Evolutionary conservation across 352 stramenopile genomes (phyloP), one percentile per base, ranked within the genome.

Genomic region (Globisporangium splendens): DNA sequence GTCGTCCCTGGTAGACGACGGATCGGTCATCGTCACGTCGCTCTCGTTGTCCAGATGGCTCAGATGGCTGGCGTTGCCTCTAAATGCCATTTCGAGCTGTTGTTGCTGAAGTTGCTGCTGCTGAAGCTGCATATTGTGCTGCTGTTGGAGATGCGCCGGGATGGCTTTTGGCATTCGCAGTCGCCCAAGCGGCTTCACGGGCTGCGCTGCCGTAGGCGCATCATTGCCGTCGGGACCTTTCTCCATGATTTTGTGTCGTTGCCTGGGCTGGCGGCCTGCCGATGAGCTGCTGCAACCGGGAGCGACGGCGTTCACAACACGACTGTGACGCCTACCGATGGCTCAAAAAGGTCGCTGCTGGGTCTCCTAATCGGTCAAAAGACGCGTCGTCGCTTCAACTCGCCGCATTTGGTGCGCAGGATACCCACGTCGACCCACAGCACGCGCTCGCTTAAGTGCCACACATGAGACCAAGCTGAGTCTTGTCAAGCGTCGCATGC

Each of bases 121-220:
- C 22, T 46, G 20, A 7, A 42, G 28, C 20, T 56, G 35, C n/a
- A 49, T 47, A 21, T 46, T 43, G 44, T 65, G 42, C 14, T 53
- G 65, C 50, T 71, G 59, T 44, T 73, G 46, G 38, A 62, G 49
- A 47, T 49, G 67, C 38, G 39, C 46, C n/a, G 46, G 61, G 47
- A 41, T 54, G 28, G 61, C 39, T 21, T 61, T 62, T 18, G 58
- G 58, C 50, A 63, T 54, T 15, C 58, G 58, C 50, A 63, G 33
- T 1, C 50, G 50, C 17, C 39, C 20, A 17, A 24, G 31, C 20
- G 53, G 41, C 58, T 63, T 63, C 42, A 54, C 50, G 17, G 35
- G 11, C 21, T n/a, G 42, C 28, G 38, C 46, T 43, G 33, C 33
- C 14, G 31, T 18, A 18, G 15, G 8, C 11, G 20, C 15, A 20